These are phyloP conservation scores for Pseudogymnoascus sp. DNA, from an alignment of 2,329 filamentous ascomycete species.

Conservation along the genomic window DNA sequence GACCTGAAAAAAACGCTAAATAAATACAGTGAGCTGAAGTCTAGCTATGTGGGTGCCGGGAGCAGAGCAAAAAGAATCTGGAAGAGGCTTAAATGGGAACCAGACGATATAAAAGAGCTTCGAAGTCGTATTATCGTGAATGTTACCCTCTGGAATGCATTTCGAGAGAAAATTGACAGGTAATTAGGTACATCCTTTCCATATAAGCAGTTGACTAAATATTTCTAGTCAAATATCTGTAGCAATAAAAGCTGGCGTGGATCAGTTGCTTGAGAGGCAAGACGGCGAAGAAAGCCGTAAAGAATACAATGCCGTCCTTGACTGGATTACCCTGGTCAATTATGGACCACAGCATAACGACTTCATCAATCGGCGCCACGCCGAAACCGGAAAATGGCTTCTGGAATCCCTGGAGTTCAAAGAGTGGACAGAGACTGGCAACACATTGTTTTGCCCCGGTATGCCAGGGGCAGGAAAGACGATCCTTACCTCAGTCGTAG, in stretches of 20 bases:
- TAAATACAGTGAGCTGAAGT: conserved; percentile 13
- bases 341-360: conserved; percentile 20
- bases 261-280: background rate
- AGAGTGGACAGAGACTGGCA: conserved; percentile 9
- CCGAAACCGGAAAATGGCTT: conserved; percentile 15
- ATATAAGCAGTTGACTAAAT: background rate
- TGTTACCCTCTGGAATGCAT: conserved; percentile 6
- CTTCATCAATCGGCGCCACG: conserved; percentile 11
- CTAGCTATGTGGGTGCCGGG: background rate
- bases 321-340: conserved; percentile 13
- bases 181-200: background rate
- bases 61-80: conserved; percentile 17
- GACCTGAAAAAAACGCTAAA: conserved; percentile 10
- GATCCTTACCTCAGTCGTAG: conserved; percentile 34
- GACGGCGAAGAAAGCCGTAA: conserved; percentile 6
- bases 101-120: conserved; percentile 12
- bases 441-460: conserved; percentile 38
- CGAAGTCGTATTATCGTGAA: conserved; percentile 11
- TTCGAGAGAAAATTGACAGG: conserved; percentile 7
- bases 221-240: background rate
- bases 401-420: conserved; percentile 13
- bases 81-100: conserved; percentile 19
- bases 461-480: conserved; percentile 43
- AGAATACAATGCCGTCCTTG: background rate
- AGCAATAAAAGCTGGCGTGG: background rate